Evolutionary conservation across 192 early-diverging fungal genomes (phyloP).

Genomic region (Phycomyces nitens): DNA sequence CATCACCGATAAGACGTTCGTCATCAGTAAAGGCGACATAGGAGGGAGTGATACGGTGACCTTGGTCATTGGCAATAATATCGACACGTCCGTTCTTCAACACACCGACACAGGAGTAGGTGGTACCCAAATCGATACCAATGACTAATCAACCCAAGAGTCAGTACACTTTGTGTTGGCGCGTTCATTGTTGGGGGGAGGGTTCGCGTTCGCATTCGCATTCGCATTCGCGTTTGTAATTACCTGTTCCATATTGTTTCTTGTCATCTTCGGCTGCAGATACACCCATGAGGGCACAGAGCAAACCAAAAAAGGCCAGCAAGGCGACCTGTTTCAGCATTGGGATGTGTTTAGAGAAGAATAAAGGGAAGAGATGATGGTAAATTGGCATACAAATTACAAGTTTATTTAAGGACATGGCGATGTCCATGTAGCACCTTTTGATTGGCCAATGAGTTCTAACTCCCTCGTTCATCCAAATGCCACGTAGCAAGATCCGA

Average conservation of each 20-base stretch:
- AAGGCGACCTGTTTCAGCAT: constrained; percentile 27
- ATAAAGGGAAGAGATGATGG: constrained; percentile 5
- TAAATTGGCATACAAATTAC: not conserved
- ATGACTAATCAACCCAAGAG: constrained; percentile 9
- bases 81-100: constrained; percentile 48
- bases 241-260: constrained; percentile 29
- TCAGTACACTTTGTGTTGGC: not conserved
- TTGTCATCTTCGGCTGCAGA: constrained; percentile 21
- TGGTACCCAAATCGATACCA: constrained; percentile 49
- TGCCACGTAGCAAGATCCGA: too few species aligned
- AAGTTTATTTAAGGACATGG: constrained; percentile 1
- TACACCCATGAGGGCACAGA: constrained; percentile 12
- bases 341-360: constrained; percentile 7
- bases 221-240: constrained; percentile 1
- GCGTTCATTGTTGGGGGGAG: not conserved
- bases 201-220: not conserved
- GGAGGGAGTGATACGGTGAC: constrained; percentile 89
- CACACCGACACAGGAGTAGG: constrained; percentile 43
- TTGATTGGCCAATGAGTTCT: constrained; percentile 7
- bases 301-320: constrained; percentile 26
- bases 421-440: constrained; percentile 19
- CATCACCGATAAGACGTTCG: constrained; percentile 87
- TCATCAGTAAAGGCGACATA: constrained; percentile 90
- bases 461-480: not conserved
- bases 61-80: constrained; percentile 93